Conservation (phyloP, 1,284 basidiomycete species). For the Flammula alnicola region DNA sequence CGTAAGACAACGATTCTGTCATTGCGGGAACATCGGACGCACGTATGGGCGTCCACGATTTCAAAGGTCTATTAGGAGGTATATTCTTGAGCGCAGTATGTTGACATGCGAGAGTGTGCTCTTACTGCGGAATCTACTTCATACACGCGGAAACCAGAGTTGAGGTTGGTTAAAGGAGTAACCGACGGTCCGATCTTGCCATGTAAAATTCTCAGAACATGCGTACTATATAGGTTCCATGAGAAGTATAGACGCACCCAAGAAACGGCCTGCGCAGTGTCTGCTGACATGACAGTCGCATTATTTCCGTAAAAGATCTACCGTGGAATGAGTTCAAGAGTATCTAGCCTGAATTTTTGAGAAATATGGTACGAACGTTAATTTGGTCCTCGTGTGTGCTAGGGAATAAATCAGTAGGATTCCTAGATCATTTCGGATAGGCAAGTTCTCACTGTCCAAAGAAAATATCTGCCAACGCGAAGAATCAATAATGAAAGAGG, state of each 20-base stretch:
- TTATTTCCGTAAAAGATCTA: constrained; percentile 81
- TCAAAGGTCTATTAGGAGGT: constrained; percentile 65
- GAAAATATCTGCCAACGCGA: constrained; percentile 60
- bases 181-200: constrained; percentile 67
- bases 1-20: constrained; percentile 7
- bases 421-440: no score
- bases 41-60: constrained; percentile 76
- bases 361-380: constrained; percentile 47
- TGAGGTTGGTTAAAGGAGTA: constrained; percentile 75
- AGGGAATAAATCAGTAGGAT: no score
- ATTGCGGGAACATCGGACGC: constrained; percentile 29
- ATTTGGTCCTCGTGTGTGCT: constrained; percentile 80
- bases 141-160: constrained; percentile 81
- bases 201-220: not conserved
- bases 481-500: not conserved
- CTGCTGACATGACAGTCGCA: constrained; percentile 61
- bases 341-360: not conserved
- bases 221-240: not conserved
- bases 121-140: constrained; percentile 75
- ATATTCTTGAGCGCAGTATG: constrained; percentile 4
- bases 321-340: not conserved
- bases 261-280: constrained; percentile 58
- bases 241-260: constrained; percentile 48
- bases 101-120: constrained; percentile 1
- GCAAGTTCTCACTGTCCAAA: constrained; percentile 60